Percentiles rank a stretch among this genome's conserved stretches.
Evolutionary conservation across 345 rosid species (phyloP).

Genomic region (Linum usitatissimum): DNA sequence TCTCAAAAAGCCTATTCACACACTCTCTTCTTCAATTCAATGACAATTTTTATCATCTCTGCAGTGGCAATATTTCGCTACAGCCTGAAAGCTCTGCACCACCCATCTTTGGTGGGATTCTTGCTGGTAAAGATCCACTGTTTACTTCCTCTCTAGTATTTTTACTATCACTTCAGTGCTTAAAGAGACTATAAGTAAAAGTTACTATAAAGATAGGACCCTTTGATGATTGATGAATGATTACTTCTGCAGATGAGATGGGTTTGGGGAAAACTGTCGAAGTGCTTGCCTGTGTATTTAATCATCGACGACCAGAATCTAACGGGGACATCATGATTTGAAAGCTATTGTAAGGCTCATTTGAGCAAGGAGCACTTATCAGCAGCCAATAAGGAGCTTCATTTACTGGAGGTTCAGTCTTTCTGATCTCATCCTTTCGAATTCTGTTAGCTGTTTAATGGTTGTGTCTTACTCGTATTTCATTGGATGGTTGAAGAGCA

Average conservation of each 20-base stretch:
- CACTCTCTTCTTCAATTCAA: background rate
- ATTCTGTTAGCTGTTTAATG: background rate
- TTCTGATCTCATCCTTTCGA: conserved; percentile 7
- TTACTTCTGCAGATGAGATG: conserved; percentile 74
- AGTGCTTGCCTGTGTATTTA: conserved; percentile 79
- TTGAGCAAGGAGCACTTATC: conserved; percentile 43
- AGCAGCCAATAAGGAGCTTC: conserved; percentile 64
- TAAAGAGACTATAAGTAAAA: background rate
- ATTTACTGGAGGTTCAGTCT: conserved; percentile 58
- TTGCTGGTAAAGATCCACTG: conserved; percentile 56
- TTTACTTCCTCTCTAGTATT: background rate
- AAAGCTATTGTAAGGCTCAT: conserved; percentile 54
- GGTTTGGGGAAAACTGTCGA: conserved; percentile 97
- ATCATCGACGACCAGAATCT: conserved; percentile 48
- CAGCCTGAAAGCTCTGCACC: conserved; percentile 40
- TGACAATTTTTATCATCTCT: conserved; percentile 14
- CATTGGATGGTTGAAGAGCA: conserved; percentile 29
- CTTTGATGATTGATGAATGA: conserved; percentile 1
- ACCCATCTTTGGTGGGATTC: conserved; percentile 75
- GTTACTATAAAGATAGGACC: background rate
- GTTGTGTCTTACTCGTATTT: background rate
- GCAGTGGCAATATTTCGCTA: conserved; percentile 79
- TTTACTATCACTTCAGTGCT: background rate
- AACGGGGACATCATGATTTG: conserved; percentile 23
- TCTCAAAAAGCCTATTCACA: background rate